Evolutionary conservation across 2,329 filamentous ascomycete species (phyloP).

Genomic region (Colletotrichum simmondsii): DNA sequence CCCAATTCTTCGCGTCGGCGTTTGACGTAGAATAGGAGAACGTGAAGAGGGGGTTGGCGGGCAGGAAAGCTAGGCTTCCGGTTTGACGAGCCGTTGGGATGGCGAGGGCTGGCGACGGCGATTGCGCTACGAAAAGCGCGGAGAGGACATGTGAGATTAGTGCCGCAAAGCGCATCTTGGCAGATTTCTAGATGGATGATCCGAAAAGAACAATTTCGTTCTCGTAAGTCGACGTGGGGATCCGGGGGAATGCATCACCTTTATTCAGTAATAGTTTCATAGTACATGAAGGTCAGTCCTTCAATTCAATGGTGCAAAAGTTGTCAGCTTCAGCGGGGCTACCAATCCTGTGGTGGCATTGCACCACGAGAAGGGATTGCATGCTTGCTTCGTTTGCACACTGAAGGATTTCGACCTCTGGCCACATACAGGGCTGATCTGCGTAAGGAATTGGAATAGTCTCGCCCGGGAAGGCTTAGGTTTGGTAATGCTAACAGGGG

Average conservation of each 20-base stretch:
- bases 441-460: background rate
- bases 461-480: background rate
- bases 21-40: conserved; percentile 47
- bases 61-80: background rate
- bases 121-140: background rate
- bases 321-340: background rate
- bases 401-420: background rate
- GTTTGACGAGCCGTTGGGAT: background rate
- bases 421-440: background rate
- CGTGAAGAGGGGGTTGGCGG: conserved; percentile 39
- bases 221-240: too few species aligned
- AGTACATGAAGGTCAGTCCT: background rate
- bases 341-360: background rate
- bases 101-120: background rate
- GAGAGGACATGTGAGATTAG: background rate
- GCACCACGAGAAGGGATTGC: background rate
- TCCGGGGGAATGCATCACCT: background rate
- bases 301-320: background rate
- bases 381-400: background rate
- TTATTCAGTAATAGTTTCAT: background rate
- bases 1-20: conserved; percentile 47
- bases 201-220: background rate
- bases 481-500: background rate
- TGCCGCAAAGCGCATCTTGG: background rate
- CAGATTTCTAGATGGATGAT: background rate